Evolutionary conservation across 139 green algal genomes (phyloP).

Genomic region (Coelastrella sp.): DNA sequence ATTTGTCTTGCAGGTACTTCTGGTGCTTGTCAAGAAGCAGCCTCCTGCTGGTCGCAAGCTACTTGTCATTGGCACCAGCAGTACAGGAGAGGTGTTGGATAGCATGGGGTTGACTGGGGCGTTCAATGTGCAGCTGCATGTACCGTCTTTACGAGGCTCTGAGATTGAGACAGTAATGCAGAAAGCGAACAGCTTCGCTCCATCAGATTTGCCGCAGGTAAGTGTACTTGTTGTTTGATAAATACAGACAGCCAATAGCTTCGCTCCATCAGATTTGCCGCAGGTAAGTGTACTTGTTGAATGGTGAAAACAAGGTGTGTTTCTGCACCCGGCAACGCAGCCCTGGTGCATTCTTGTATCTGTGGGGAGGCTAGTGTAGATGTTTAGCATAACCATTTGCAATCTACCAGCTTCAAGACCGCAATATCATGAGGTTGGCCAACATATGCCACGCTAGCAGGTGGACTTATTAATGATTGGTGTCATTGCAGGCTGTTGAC

Average conservation of each 20-base stretch:
- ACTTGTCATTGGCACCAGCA: constrained; percentile 85
- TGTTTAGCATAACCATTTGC: too few relatives aligned
- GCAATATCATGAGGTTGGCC: not conserved
- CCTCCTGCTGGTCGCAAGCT: constrained; percentile 91
- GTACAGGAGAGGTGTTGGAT: constrained; percentile 80
- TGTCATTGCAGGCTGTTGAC: constrained; percentile 35
- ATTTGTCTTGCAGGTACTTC: constrained; percentile 74
- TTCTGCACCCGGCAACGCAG: too few relatives aligned
- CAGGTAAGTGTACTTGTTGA: not conserved
- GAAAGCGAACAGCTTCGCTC: not conserved
- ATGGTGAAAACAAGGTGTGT: too few relatives aligned
- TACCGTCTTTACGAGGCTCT: constrained; percentile 79
- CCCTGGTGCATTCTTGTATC: too few relatives aligned
- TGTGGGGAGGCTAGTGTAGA: too few relatives aligned
- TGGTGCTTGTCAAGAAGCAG: constrained; percentile 94
- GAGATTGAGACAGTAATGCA: constrained; percentile 46
- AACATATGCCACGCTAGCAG: not conserved
- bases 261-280: not conserved
- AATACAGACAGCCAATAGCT: not conserved
- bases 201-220: not conserved
- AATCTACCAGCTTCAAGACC: too few relatives aligned
- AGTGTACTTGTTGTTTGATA: not conserved
- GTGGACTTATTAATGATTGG: too few relatives aligned
- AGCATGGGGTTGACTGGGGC: constrained; percentile 75
- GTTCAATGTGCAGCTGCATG: constrained; percentile 94